Evolutionary conservation across 75 land plant genomes (phyloP).

Genomic region (Gnetum montanum): DNA sequence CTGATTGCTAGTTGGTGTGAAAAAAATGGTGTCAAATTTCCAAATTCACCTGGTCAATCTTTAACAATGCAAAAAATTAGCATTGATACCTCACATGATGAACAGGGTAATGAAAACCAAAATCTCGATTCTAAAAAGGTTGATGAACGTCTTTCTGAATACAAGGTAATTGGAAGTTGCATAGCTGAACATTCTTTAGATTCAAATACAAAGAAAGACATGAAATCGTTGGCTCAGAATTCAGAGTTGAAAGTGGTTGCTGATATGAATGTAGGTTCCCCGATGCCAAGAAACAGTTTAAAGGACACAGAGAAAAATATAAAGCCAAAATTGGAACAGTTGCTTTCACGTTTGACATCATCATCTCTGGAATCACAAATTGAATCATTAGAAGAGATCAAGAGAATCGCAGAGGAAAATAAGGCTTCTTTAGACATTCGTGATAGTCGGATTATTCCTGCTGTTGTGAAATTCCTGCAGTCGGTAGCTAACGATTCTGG

Average conservation of each 20-base stretch:
- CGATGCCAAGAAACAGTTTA: slow-evolving; percentile 4
- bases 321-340: slow-evolving; percentile 8
- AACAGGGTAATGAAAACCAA: slow-evolving; percentile 16
- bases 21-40: slow-evolving; percentile 29
- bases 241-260: background rate
- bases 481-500: slow-evolving; percentile 27
- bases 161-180: background rate
- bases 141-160: background rate
- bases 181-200: no score
- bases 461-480: slow-evolving; percentile 38
- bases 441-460: slow-evolving; percentile 28
- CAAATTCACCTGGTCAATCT: slow-evolving; percentile 29
- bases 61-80: slow-evolving; percentile 5
- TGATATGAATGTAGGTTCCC: background rate
- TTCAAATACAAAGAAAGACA: no score
- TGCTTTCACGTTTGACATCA: slow-evolving; percentile 18
- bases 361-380: slow-evolving; percentile 33
- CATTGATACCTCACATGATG: slow-evolving; percentile 14
- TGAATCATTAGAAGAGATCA: slow-evolving; percentile 38
- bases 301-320: slow-evolving; percentile 7
- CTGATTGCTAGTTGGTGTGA: slow-evolving; percentile 67
- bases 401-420: slow-evolving; percentile 20
- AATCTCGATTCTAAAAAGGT: slow-evolving; percentile 22
- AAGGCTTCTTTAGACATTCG: slow-evolving; percentile 20
- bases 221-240: background rate